Conservation (phyloP, 352 stramenopile species). For the Phytophthora citrophthora region DNA sequence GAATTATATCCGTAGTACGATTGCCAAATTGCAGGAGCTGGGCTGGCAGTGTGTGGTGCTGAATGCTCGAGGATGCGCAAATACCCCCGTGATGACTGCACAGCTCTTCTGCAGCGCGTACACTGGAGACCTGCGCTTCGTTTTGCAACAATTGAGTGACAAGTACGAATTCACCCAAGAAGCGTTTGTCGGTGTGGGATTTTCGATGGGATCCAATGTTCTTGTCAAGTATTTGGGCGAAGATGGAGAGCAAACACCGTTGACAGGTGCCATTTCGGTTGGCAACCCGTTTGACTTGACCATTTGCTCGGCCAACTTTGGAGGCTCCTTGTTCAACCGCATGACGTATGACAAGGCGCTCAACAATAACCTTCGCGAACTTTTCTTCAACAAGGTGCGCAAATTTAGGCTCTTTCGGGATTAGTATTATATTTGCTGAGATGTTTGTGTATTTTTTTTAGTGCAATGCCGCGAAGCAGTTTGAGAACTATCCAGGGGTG, state of each 20-base stretch:
- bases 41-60: conserved; percentile 80
- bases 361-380: conserved; percentile 57
- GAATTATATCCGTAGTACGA: conserved; percentile 73
- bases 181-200: conserved; percentile 65
- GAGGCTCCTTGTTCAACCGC: conserved; percentile 55
- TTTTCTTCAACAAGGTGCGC: conserved; percentile 67
- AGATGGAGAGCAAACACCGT: conserved; percentile 40
- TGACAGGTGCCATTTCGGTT: conserved; percentile 68
- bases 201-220: conserved; percentile 82
- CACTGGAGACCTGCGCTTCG: conserved; percentile 69
- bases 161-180: conserved; percentile 54
- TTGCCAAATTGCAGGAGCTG: conserved; percentile 46
- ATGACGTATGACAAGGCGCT: conserved; percentile 69
- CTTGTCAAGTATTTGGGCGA: conserved; percentile 85
- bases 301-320: conserved; percentile 60
- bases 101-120: conserved; percentile 76
- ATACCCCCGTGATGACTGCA: conserved; percentile 61
- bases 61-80: conserved; percentile 73
- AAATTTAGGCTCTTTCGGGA: not conserved
- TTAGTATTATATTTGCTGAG: not conserved
- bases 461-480: conserved; percentile 51
- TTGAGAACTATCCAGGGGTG: conserved; percentile 45
- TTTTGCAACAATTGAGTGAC: conserved; percentile 44
- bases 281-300: conserved; percentile 79
- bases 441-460: conserved; percentile 8